phyloP scores from a whole-genome alignment of 331 rosid genomes.

The Dryas integrifolia region DNA sequence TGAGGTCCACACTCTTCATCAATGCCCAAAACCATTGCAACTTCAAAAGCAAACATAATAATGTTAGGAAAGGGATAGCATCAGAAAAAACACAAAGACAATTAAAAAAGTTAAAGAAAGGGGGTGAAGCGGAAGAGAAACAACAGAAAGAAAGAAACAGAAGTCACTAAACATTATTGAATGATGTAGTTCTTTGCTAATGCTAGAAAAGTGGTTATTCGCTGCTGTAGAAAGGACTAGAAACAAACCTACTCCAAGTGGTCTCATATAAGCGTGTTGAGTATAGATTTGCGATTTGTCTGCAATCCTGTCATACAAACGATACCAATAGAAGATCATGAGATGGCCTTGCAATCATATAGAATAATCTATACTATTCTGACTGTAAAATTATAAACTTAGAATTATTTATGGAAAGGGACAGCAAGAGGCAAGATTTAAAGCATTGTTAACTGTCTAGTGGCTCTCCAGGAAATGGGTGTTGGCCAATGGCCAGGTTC shows the following conservation, averaged over 20 bases:
- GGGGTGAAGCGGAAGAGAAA: background rate
- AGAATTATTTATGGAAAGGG: background rate
- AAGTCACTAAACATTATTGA: background rate
- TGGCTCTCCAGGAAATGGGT: background rate
- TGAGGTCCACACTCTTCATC: constrained; percentile 90
- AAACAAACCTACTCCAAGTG: constrained; percentile 88
- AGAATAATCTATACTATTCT: background rate
- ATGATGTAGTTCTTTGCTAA: constrained; percentile 10
- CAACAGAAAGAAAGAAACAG: background rate
- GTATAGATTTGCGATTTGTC: constrained; percentile 97
- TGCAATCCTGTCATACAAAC: constrained; percentile 69
- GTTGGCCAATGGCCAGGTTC: background rate
- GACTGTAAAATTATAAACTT: background rate
- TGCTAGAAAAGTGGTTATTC: background rate
- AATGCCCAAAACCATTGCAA: constrained; percentile 93
- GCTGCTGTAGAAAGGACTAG: constrained; percentile 15
- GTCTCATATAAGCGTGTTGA: constrained; percentile 99
- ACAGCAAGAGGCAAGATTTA: background rate
- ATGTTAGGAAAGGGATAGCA: constrained; percentile 10
- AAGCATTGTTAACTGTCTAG: background rate
- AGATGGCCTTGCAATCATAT: background rate
- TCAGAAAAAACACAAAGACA: constrained; percentile 11
- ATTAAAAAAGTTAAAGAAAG: background rate
- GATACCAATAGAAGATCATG: constrained; percentile 14
- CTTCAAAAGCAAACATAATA: constrained; percentile 44